Conservation (phyloP, 768 basidiomycete genomes). For the Tylopilus balloui region DNA sequence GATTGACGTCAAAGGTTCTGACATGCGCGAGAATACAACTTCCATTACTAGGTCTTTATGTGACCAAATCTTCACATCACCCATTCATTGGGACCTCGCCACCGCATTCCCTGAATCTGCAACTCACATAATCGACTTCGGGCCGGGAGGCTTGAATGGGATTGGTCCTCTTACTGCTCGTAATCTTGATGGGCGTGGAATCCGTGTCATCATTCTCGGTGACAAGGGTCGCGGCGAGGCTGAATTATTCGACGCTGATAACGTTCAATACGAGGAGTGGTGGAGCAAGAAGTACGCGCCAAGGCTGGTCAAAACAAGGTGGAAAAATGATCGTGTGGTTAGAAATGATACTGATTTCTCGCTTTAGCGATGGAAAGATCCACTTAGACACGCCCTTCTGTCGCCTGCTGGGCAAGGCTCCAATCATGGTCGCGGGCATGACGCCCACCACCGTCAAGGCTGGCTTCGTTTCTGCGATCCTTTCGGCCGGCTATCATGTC, state of each 20-base stretch:
- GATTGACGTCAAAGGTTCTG: conserved; percentile 54
- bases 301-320: conserved; percentile 85
- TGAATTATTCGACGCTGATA: conserved; percentile 69
- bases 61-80: conserved; percentile 87
- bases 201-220: conserved; percentile 86
- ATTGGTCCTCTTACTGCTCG: conserved; percentile 88
- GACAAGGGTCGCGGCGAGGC: conserved; percentile 85
- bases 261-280: conserved; percentile 75
- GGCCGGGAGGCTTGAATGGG: conserved; percentile 90
- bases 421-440: conserved; percentile 99
- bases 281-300: conserved; percentile 92
- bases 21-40: conserved; percentile 63
- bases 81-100: conserved; percentile 91
- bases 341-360: not conserved
- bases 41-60: conserved; percentile 86
- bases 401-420: conserved; percentile 91
- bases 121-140: conserved; percentile 95
- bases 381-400: conserved; percentile 97
- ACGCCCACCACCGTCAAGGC: conserved; percentile 95
- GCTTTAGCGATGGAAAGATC: conserved; percentile 75
- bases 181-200: conserved; percentile 90
- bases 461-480: conserved; percentile 89
- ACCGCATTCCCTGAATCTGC: conserved; percentile 86
- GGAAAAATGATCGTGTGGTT: not conserved
- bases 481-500: conserved; percentile 92